Conservation (phyloP, 495 filamentous ascomycete species). For the Neurospora discreta region DNA sequence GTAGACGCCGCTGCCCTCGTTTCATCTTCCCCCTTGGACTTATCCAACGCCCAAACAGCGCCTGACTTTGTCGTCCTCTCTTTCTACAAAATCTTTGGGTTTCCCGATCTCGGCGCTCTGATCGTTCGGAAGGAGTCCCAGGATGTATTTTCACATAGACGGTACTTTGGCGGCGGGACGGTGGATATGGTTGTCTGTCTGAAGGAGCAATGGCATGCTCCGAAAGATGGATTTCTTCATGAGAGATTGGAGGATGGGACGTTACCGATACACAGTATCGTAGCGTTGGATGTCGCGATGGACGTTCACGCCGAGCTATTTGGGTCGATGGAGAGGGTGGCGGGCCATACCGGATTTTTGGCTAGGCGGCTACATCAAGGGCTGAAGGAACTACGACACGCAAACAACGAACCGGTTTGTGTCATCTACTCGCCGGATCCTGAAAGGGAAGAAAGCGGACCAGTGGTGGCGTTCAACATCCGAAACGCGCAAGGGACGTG, state of each 20-base stretch:
- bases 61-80: slow-evolving; percentile 86
- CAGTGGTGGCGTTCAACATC: slow-evolving; percentile 78
- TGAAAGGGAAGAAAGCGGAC: slow-evolving; percentile 38
- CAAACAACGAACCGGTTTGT: slow-evolving; percentile 57
- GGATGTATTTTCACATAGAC: slow-evolving; percentile 48
- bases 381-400: slow-evolving; percentile 50
- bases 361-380: slow-evolving; percentile 45
- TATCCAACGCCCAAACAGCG: slow-evolving; percentile 46
- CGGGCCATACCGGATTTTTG: slow-evolving; percentile 65
- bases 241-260: slow-evolving; percentile 84
- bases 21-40: slow-evolving; percentile 64
- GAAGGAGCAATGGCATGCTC: slow-evolving; percentile 61
- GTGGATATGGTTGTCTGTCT: slow-evolving; percentile 64
- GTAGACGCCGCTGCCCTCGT: slow-evolving; percentile 86
- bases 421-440: slow-evolving; percentile 46
- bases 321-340: slow-evolving; percentile 53
- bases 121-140: slow-evolving; percentile 67
- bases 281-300: slow-evolving; percentile 67
- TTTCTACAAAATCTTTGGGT: slow-evolving; percentile 96
- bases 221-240: slow-evolving; percentile 61
- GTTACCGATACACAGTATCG: slow-evolving; percentile 75
- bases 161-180: slow-evolving; percentile 91
- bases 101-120: slow-evolving; percentile 81
- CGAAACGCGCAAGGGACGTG: slow-evolving; percentile 53
- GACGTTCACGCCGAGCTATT: slow-evolving; percentile 55